phyloP scores from a whole-genome alignment of 202 grass and related monocot genomes.

The Carex arenaria region DNA sequence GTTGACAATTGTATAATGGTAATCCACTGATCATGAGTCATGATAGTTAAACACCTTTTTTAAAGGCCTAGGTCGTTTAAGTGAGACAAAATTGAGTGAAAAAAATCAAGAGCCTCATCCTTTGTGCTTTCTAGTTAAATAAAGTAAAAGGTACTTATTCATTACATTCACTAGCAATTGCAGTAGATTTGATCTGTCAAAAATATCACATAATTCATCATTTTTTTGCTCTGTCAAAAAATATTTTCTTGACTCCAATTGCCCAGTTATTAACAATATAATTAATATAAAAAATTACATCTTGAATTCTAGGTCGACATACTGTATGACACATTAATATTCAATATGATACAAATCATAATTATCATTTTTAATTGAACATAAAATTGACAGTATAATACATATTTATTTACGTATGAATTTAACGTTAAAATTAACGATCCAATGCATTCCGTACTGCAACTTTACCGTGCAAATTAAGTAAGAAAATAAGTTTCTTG shows the following conservation, averaged over 20 bases:
- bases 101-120: not conserved
- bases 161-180: not conserved
- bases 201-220: not conserved
- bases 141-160: not conserved
- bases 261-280: no score
- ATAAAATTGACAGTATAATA: no score
- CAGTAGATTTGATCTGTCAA: no score
- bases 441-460: not conserved
- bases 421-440: no score
- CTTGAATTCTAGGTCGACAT: no score
- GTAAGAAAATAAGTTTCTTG: not conserved
- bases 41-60: not conserved
- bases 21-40: not conserved
- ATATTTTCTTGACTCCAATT: not conserved
- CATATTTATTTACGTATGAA: no score
- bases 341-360: no score
- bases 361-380: no score
- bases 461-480: not conserved
- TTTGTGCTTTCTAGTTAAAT: not conserved
- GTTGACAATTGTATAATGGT: not conserved
- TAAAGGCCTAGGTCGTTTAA: not conserved
- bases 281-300: no score
- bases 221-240: not conserved
- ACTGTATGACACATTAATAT: no score
- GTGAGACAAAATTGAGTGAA: constrained; percentile 13